phyloP scores from a whole-genome alignment of 2,329 filamentous ascomycete species.

The Rugonectria rugulosa region DNA sequence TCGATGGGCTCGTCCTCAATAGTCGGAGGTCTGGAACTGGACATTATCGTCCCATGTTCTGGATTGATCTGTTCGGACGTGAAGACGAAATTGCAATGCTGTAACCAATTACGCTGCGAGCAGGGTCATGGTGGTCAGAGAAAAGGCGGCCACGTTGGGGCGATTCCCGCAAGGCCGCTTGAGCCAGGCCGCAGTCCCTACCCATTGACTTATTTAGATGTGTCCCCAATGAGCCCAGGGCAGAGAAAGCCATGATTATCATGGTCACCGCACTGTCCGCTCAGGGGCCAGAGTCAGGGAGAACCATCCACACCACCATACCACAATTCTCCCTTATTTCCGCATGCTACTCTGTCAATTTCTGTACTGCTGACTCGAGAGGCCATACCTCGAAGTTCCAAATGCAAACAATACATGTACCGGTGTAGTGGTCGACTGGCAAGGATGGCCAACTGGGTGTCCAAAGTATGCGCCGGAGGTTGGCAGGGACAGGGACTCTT shows the following conservation, averaged over 20 bases:
- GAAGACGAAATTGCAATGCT: slow-evolving; percentile 5
- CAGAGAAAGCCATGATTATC: slow-evolving; percentile 17
- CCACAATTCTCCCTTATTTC: slow-evolving; percentile 26
- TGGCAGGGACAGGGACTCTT: slow-evolving; percentile 14
- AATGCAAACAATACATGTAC: slow-evolving; percentile 12
- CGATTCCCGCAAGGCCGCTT: slow-evolving; percentile 27
- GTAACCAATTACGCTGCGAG: too few relatives aligned
- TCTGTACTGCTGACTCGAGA: slow-evolving; percentile 36
- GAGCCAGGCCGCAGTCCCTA: slow-evolving; percentile 13
- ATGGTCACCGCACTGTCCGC: slow-evolving; percentile 32
- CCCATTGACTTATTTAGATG: too few relatives aligned
- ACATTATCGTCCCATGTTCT: slow-evolving; percentile 9
- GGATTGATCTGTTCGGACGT: slow-evolving; percentile 1
- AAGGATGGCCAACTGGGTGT: slow-evolving; percentile 10
- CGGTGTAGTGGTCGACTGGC: slow-evolving; percentile 4
- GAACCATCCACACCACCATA: slow-evolving; percentile 33
- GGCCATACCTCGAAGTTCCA: slow-evolving; percentile 2
- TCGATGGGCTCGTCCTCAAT: slow-evolving; percentile 8
- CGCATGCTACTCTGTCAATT: slow-evolving; percentile 23
- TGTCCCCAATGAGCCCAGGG: slow-evolving; percentile 27
- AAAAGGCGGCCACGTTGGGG: slow-evolving; percentile 24
- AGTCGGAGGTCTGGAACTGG: slow-evolving; percentile 8
- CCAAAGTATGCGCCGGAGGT: slow-evolving; percentile 3
- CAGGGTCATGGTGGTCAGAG: slow-evolving; percentile 1
- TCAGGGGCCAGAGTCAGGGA: slow-evolving; percentile 31